A percentile compares a stretch with the other conserved stretches of the same genome.
Evolutionary conservation across 1,139 yeast genomes (phyloP).

Genomic region (Meyerozyma carpophila): DNA sequence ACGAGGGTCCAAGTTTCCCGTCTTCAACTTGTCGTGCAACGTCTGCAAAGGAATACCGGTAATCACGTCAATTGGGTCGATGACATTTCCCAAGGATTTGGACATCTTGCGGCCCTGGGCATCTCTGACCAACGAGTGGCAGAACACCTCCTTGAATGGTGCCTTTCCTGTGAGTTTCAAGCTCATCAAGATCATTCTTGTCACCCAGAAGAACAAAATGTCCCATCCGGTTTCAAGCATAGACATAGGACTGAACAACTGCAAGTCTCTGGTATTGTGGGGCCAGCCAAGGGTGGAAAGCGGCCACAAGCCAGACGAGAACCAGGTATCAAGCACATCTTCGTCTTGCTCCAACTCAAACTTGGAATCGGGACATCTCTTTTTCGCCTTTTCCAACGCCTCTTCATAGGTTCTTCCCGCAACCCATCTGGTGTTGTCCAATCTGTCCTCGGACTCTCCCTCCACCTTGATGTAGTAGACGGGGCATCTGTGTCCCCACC

Average conservation of each 20-base stretch:
- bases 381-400: slow-evolving; percentile 76
- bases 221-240: slow-evolving; percentile 99
- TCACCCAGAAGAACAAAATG: slow-evolving; percentile 97
- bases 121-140: slow-evolving; percentile 97
- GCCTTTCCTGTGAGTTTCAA: slow-evolving; percentile 83
- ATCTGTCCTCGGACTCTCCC: slow-evolving; percentile 56
- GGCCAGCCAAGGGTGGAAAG: slow-evolving; percentile 98
- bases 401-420: slow-evolving; percentile 82
- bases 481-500: slow-evolving; percentile 99
- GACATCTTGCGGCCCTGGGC: slow-evolving; percentile 99
- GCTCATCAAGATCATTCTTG: slow-evolving; percentile 92
- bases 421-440: slow-evolving; percentile 79
- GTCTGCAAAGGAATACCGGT: slow-evolving; percentile 76
- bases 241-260: slow-evolving; percentile 81
- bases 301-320: slow-evolving; percentile 98
- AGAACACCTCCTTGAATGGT: slow-evolving; percentile 95
- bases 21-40: slow-evolving; percentile 69
- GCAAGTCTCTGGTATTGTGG: slow-evolving; percentile 64
- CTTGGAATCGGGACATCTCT: slow-evolving; percentile 63
- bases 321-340: slow-evolving; percentile 98
- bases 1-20: slow-evolving; percentile 85
- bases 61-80: slow-evolving; percentile 94
- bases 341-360: slow-evolving; percentile 90
- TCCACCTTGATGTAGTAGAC: slow-evolving; percentile 84
- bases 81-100: slow-evolving; percentile 91